Base-by-base conservation (phyloP, 2,329 filamentous ascomycete genomes). In the Scytalidium sp. region DNA sequence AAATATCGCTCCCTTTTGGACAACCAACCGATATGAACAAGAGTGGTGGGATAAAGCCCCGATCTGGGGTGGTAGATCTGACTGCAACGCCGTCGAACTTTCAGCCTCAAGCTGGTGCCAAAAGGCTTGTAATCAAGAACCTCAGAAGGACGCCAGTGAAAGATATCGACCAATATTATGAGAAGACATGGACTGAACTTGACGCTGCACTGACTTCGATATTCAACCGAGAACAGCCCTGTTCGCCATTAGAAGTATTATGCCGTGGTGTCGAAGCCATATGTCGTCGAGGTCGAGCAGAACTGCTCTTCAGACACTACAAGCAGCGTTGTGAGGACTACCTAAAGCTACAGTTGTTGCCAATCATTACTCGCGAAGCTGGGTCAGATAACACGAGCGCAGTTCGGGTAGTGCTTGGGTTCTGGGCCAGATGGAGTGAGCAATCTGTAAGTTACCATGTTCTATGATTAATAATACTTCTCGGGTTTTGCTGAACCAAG, bases 111-210 rank as follows among this genome's bases (percentile, higher is more conserved):
- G 76, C 79, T 10, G 91, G 90, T 25, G 85, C 90, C 19, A 92
- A 87, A 75, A 92, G 87, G 69, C 80, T 99, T 42, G 81, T 93
- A n/a, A 89, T 99, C 61, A 96, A 96, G 79, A 97, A 97, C 66
- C 79, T 97, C 56, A 84, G 87, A 51, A 78, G 80, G 1, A 77
- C 77, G 71, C 79, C 50, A 65, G 69, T 36, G 63, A 71, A 46
- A 75, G 82, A 90, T 59, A 80, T 88, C 19, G 83, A 88, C 54
- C 78, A 82, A 55, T 97, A 96, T 72, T 90, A 96, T 60, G 76
- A 84, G 39, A 83, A 84, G 60, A 86, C 84, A 3, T 89, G 87
- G 82, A 70, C 73, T 39, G 87, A 95, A 64, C 75, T 97, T 5
- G 83, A 89, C 50, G 75, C 76, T 29, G 90, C 90, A 1, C 71